Evolutionary conservation across 1,139 yeast genomes (phyloP), one percentile per base, ranked within the genome.

Genomic region (Magnusiomyces fungicola): DNA sequence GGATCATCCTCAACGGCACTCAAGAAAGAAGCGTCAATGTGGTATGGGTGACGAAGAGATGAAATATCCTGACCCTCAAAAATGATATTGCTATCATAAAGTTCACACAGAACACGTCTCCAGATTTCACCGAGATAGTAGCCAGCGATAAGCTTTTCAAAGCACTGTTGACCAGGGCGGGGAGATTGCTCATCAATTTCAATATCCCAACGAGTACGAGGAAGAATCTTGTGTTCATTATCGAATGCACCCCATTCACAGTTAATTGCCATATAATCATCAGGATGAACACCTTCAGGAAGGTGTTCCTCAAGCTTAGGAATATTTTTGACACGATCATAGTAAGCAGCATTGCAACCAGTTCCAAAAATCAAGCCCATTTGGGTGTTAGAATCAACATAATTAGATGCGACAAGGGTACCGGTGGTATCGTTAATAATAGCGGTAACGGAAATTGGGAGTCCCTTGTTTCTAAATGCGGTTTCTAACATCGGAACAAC

Each of bases 201-300:
- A 51, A 82, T 65, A 68, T 92, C 98, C 67, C 82, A 90, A 65
- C 81, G 82, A 56, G 96, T 90, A 72, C 97, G 80, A 66, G 97
- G 98, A 60, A 92, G 78, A 14, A 68, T 57, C 37, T 54, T 56
- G 64, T 84, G 95, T 69, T 88, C 96, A 65, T 88, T 90, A 69
- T 92, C 97, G 65, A 92, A 92, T 6, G 97, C 92, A 62, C 97
- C 97, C 72, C 92, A 92, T 73, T 92, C 98, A 75, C 97, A 90
- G 75, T 92, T 92, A 69, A 92, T 90, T 49, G 96, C 97, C 95
- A 92, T 90, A 56, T 82, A 81, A 32, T 87, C 76, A 42, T 78
- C 78, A 14, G 67, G 69, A 42, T 75, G 66, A 57, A 89, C 76
- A 21, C 24, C 24, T 23, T 69, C 72, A 30, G 80, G 76, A 52